Evolutionary conservation across 2,329 filamentous ascomycete species (phyloP).

Genomic region (Monilinia fructigena): DNA sequence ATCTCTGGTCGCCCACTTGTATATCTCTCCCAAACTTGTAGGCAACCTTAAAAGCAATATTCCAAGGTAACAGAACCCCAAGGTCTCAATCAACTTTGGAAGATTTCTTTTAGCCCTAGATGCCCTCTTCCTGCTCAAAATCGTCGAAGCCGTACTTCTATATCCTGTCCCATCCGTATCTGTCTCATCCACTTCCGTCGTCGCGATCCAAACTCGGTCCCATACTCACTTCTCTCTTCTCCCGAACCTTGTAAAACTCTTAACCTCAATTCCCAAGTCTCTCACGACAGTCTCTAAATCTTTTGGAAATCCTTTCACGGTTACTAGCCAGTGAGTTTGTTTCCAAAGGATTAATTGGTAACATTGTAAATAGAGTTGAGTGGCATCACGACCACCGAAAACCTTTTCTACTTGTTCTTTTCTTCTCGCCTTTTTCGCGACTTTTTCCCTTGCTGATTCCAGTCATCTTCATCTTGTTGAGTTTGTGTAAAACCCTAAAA

Average conservation of each 20-base stretch:
- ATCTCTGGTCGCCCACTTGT: slow-evolving; percentile 63
- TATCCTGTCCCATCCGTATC: slow-evolving; percentile 39
- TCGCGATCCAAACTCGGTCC: slow-evolving; percentile 42
- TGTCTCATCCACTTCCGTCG: slow-evolving; percentile 41
- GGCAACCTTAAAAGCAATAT: slow-evolving; percentile 73
- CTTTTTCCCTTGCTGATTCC: slow-evolving; percentile 57
- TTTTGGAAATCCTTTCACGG: slow-evolving; percentile 61
- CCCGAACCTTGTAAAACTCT: slow-evolving; percentile 44
- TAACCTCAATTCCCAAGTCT: slow-evolving; percentile 71
- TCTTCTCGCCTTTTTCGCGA: slow-evolving; percentile 58
- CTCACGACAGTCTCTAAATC: slow-evolving; percentile 78
- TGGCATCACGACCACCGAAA: slow-evolving; percentile 65
- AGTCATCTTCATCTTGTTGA: slow-evolving; percentile 66
- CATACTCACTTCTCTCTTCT: slow-evolving; percentile 37
- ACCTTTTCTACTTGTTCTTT: slow-evolving; percentile 55
- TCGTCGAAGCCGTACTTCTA: slow-evolving; percentile 49
- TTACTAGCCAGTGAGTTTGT: slow-evolving; percentile 73
- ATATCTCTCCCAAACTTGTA: slow-evolving; percentile 70
- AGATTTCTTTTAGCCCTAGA: slow-evolving; percentile 40
- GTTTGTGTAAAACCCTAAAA: slow-evolving; percentile 43
- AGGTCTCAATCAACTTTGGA: slow-evolving; percentile 70
- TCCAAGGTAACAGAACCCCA: slow-evolving; percentile 78
- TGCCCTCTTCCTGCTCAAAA: slow-evolving; percentile 40
- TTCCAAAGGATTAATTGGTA: slow-evolving; percentile 82
- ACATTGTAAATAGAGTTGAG: slow-evolving; percentile 77